Percentiles rank a stretch among this genome's conserved stretches.
Evolutionary conservation across 2,329 filamentous ascomycete species (phyloP).

Genomic region (Colletotrichum melonis): DNA sequence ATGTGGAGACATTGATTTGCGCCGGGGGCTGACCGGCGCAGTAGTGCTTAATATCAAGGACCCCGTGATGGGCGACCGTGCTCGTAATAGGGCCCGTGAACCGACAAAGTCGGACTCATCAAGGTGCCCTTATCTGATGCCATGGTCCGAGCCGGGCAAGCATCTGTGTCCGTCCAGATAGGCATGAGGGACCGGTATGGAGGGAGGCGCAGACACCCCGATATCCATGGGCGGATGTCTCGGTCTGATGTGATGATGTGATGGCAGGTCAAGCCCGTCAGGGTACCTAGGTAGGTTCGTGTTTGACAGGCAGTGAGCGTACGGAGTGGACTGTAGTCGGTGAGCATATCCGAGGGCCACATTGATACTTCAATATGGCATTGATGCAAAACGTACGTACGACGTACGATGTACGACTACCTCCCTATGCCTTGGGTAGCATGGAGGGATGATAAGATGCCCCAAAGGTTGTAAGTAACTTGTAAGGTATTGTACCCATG

Average conservation of each 20-base stretch:
- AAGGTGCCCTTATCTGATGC: slow-evolving; percentile 21
- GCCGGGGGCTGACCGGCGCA: slow-evolving; percentile 30
- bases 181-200: neutral
- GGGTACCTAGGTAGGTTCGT: neutral
- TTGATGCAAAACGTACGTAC: neutral
- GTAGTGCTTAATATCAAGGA: slow-evolving; percentile 19
- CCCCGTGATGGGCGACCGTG: slow-evolving; percentile 14
- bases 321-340: neutral
- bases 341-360: slow-evolving; percentile 7
- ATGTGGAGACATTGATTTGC: slow-evolving; percentile 34
- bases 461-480: neutral
- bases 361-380: neutral
- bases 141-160: neutral
- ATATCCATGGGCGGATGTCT: neutral
- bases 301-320: neutral
- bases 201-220: neutral
- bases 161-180: neutral
- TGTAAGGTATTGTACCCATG: neutral
- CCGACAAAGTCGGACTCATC: slow-evolving; percentile 4
- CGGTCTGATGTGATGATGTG: slow-evolving; percentile 24
- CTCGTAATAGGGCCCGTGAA: slow-evolving; percentile 1
- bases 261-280: neutral
- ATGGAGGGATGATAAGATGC: neutral
- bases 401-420: neutral
- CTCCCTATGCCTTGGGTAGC: neutral